Evolutionary conservation across 2,329 filamentous ascomycete genomes (phyloP).

Genomic region (Geosmithia flava): DNA sequence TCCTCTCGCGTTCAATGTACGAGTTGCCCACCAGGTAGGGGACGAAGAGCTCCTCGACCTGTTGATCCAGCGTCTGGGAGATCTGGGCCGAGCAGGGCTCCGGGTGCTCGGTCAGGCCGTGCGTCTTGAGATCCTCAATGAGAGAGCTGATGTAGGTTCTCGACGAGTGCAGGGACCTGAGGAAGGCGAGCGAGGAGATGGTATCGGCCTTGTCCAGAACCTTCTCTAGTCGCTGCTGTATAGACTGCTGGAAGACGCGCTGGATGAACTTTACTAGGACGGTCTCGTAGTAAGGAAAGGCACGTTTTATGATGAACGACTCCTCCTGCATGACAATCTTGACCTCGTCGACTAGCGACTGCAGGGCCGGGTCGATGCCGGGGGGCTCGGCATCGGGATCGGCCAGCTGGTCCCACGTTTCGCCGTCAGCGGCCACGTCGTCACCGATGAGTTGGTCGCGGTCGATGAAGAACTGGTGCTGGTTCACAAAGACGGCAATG

Average conservation of each 20-base stretch:
- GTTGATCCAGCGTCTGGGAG: conserved; percentile 59
- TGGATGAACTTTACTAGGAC: conserved; percentile 90
- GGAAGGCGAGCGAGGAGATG: conserved; percentile 82
- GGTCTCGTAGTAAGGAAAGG: conserved; percentile 92
- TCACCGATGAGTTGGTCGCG: conserved; percentile 83
- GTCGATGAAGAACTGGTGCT: conserved; percentile 99
- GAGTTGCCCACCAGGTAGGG: conserved; percentile 57
- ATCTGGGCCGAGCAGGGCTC: conserved; percentile 83
- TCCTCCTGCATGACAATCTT: conserved; percentile 94
- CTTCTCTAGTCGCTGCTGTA: conserved; percentile 91
- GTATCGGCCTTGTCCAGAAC: conserved; percentile 89
- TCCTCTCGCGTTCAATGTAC: conserved; percentile 58
- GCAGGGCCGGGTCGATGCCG: conserved; percentile 80
- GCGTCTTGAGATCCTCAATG: conserved; percentile 85
- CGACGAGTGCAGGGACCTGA: conserved; percentile 83
- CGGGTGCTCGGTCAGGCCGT: conserved; percentile 90
- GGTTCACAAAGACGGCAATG: conserved; percentile 92
- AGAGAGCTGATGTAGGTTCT: conserved; percentile 77
- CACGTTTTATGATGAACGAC: conserved; percentile 89
- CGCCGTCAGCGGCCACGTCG: conserved; percentile 62
- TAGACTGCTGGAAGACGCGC: conserved; percentile 92
- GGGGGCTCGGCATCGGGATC: conserved; percentile 90
- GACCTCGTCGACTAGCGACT: conserved; percentile 88
- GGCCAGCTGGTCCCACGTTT: conserved; percentile 82
- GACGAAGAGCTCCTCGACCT: conserved; percentile 66